Evolutionary conservation across 108 stramenopile species (phyloP).

Genomic region (Nannochloropsis salina): DNA sequence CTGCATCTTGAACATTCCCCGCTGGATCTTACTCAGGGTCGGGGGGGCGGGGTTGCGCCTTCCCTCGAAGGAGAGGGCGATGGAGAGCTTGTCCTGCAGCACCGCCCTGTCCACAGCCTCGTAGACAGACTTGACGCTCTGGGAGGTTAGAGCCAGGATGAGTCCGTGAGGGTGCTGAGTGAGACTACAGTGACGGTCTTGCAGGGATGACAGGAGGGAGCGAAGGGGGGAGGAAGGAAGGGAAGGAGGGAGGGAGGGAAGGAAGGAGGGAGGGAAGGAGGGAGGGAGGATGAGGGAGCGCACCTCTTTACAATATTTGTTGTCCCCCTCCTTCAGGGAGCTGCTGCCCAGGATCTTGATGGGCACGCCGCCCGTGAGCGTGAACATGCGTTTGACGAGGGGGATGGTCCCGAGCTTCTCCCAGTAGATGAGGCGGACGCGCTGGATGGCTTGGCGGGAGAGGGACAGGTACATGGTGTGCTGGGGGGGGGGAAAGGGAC

Average conservation of each 20-base stretch:
- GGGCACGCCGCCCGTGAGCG: neutral
- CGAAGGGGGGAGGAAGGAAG: neutral
- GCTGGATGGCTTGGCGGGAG: neutral
- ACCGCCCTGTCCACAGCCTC: neutral
- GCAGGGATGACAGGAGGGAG: no score
- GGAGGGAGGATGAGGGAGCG: neutral
- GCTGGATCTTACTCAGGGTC: neutral
- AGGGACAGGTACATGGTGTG: neutral
- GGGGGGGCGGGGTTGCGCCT: constrained; percentile 2
- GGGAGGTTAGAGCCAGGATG: neutral
- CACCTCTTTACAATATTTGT: constrained; percentile 4
- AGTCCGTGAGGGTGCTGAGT: neutral
- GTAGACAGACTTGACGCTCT: constrained; percentile 17
- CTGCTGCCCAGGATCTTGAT: neutral
- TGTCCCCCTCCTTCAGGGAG: neutral
- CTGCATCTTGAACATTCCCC: neutral
- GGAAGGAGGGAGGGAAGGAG: neutral
- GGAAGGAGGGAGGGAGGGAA: neutral
- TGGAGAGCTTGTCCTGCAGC: constrained; percentile 7
- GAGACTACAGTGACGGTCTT: no score
- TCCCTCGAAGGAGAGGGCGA: neutral
- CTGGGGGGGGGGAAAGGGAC: neutral
- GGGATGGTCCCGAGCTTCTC: neutral
- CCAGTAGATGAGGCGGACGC: constrained; percentile 19
- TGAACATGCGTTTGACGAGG: neutral